Conservation (phyloP, 2,329 filamentous ascomycete genomes). For the Rutstroemia sp. region DNA sequence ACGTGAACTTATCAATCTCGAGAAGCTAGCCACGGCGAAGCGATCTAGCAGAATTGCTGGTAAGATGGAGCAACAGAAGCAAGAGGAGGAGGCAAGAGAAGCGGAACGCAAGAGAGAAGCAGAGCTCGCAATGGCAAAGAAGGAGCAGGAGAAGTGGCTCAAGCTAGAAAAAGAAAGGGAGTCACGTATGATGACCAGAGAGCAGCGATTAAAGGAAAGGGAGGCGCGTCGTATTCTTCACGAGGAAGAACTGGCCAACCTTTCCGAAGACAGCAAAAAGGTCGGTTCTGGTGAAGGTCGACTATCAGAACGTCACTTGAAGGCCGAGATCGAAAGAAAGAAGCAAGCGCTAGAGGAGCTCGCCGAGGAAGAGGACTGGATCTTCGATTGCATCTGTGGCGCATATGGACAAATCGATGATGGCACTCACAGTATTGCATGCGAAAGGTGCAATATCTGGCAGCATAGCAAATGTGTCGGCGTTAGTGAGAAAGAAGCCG, state of each 20-base stretch:
- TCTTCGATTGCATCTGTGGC: conserved; percentile 91
- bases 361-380: conserved; percentile 68
- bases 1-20: conserved; percentile 71
- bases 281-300: conserved; percentile 48
- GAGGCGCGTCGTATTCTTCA: conserved; percentile 76
- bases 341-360: conserved; percentile 70
- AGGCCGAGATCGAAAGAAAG: conserved; percentile 73
- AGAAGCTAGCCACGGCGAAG: conserved; percentile 90
- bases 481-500: conserved; percentile 70
- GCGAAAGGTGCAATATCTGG: conserved; percentile 92
- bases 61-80: conserved; percentile 70
- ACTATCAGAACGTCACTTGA: conserved; percentile 71
- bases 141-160: conserved; percentile 54
- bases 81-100: conserved; percentile 64
- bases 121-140: conserved; percentile 59
- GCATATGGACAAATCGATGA: conserved; percentile 90
- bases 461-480: conserved; percentile 91
- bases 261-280: conserved; percentile 68
- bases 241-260: conserved; percentile 71
- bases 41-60: conserved; percentile 82
- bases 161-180: conserved; percentile 68
- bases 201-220: conserved; percentile 78
- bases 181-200: conserved; percentile 72
- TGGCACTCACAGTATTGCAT: conserved; percentile 86
- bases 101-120: conserved; percentile 58